Base-by-base conservation (phyloP, 225 moss, liverwort and hornwort genomes). In the Ulota crispa region DNA sequence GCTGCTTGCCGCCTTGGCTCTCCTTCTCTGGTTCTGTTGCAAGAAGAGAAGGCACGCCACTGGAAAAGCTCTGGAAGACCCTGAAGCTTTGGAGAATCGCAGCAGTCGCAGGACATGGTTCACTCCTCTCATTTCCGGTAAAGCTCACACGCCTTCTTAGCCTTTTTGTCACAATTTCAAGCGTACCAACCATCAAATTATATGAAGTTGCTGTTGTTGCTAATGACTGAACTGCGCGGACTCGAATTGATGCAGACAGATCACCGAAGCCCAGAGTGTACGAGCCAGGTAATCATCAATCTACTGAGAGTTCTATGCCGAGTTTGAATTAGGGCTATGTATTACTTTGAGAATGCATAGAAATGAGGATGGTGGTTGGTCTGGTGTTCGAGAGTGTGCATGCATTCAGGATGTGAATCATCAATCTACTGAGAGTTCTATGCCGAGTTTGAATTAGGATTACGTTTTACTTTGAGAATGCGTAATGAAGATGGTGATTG, bases 51-150 rank as follows among this genome's bases (percentile, higher is more conserved):
- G 60, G 66, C 85, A 83, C 66, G 45, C 60, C 47, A 63, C 72
- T 54, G 89, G 87, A 26, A 87, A 80, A 77, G 21, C 19, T 28
- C 19, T 70, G 74, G 66, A 34, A 41, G 89, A 86, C 23, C 81
- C 87, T 66, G 89, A 81, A 57, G 67, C 82, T 11, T 45, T 75
- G 73, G 82, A 65, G 7, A 88, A 64, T 56, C 89, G 75, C 83
- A 83, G 83, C 65, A 85, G 82, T 63, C 87, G 90, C 56, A 78
- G 87, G 45, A 64, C 91, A 30, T 94, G 94, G 94, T 93, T 91
- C 54, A 87, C 89, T 68, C 93, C 94, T 68, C 88, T 90, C 79
- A 89, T 90, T 41, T 81, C 89, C 45, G 84, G 85, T 28, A 84
- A 85, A 81, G 79, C 86, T 82, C 30, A 18, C 18, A 32, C 31